Percentiles rank a stretch among this genome's conserved stretches.
These are phyloP conservation scores for Huntiella bhutanensis DNA, from an alignment of 2,329 filamentous ascomycete species.

Conservation along the genomic window DNA sequence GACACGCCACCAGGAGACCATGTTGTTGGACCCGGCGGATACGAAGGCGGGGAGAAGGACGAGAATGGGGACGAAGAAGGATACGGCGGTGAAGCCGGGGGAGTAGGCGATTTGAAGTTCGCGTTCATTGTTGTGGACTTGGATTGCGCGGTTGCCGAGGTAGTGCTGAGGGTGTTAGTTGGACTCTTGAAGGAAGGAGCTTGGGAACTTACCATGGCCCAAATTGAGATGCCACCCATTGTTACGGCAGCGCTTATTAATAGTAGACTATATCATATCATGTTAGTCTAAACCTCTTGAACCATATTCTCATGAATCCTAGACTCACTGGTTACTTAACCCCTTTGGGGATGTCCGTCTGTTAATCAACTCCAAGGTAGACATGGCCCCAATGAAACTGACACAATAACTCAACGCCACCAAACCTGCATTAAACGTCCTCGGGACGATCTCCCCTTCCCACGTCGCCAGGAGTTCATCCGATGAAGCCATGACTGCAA, in stretches of 20 bases:
- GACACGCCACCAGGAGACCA: slow-evolving; percentile 38
- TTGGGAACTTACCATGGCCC: slow-evolving; percentile 39
- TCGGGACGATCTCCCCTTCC: slow-evolving; percentile 27
- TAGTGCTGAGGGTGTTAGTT: slow-evolving; percentile 40
- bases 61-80: slow-evolving; percentile 61
- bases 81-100: slow-evolving; percentile 50
- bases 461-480: slow-evolving; percentile 19
- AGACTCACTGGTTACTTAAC: slow-evolving; percentile 45
- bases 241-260: slow-evolving; percentile 44
- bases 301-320: neutral
- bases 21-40: slow-evolving; percentile 41
- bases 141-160: slow-evolving; percentile 63
- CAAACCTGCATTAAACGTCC: slow-evolving; percentile 37
- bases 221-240: slow-evolving; percentile 58
- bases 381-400: slow-evolving; percentile 57
- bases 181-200: slow-evolving; percentile 3
- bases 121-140: slow-evolving; percentile 42
- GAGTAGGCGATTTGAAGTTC: slow-evolving; percentile 58
- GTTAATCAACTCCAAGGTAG: slow-evolving; percentile 67
- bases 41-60: slow-evolving; percentile 58
- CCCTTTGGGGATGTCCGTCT: slow-evolving; percentile 51
- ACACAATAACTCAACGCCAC: slow-evolving; percentile 57
- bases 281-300: neutral
- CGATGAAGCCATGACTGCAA: neutral
- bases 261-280: slow-evolving; percentile 30